These are phyloP conservation scores for Boletus subparvulus DNA, from an alignment of 768 basidiomycete species.

Conservation along the genomic window DNA sequence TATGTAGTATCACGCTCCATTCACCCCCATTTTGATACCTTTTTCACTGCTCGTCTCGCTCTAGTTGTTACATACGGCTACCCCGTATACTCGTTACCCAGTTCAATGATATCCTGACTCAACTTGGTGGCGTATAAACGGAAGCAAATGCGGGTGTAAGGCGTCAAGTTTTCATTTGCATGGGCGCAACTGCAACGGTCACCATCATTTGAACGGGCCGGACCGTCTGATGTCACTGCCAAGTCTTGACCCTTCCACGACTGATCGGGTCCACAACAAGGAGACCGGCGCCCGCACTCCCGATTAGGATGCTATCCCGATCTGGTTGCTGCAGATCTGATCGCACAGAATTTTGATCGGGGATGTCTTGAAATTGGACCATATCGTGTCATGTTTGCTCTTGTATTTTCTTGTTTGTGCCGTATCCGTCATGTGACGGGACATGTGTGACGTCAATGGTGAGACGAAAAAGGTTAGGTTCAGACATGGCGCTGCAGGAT, in stretches of 20 bases:
- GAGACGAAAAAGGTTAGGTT: conserved; percentile 26
- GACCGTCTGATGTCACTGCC: conserved; percentile 14
- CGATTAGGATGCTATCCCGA: conserved; percentile 18
- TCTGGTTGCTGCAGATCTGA: conserved; percentile 30
- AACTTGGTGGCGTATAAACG: conserved; percentile 20
- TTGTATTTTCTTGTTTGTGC: conserved; percentile 19
- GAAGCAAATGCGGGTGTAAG: conserved; percentile 8
- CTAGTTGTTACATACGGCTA: conserved; percentile 36
- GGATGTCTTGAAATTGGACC: conserved; percentile 17
- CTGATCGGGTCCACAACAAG: conserved; percentile 5
- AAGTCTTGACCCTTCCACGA: conserved; percentile 2
- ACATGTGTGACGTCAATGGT: conserved; percentile 25
- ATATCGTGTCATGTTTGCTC: conserved; percentile 17
- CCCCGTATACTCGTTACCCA: conserved; percentile 38
- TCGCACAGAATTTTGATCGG: conserved; percentile 38
- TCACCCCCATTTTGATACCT: conserved; percentile 37
- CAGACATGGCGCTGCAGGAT: conserved; percentile 9
- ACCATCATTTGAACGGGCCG: conserved; percentile 5
- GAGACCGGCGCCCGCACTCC: conserved; percentile 19
- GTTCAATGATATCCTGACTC: conserved; percentile 35
- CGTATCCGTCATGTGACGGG: conserved; percentile 20
- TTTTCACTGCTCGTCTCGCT: conserved; percentile 15
- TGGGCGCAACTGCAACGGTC: conserved; percentile 22
- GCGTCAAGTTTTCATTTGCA: conserved; percentile 27
- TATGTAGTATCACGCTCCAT: conserved; percentile 38